Percentiles rank a stretch among this genome's conserved stretches.
Evolutionary conservation across 2,329 filamentous ascomycete genomes (phyloP).

Genomic region (Fusarium sp.): DNA sequence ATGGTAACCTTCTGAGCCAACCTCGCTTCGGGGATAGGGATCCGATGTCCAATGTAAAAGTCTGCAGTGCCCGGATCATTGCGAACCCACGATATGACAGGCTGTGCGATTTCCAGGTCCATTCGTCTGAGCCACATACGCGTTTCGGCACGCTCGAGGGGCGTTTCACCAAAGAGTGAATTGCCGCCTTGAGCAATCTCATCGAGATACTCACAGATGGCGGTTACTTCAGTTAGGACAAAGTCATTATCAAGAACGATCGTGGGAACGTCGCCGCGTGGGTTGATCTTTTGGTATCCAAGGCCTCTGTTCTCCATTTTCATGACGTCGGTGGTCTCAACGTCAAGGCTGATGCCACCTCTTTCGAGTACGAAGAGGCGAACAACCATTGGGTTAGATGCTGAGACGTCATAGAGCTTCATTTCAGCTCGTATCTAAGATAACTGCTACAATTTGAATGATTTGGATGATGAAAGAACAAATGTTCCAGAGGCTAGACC

Average conservation of each 20-base stretch:
- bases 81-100: not conserved
- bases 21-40: not conserved
- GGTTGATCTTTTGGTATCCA: slow-evolving; percentile 13
- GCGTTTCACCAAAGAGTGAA: not conserved
- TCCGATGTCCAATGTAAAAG: slow-evolving; percentile 2
- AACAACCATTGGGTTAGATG: slow-evolving; percentile 9
- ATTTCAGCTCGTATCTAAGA: not conserved
- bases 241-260: not conserved
- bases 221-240: slow-evolving; percentile 1
- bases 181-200: not conserved
- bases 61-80: not conserved
- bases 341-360: slow-evolving; percentile 2
- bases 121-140: slow-evolving; percentile 6
- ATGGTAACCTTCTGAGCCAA: not conserved
- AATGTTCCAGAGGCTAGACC: not conserved
- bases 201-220: slow-evolving; percentile 7
- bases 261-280: slow-evolving; percentile 1
- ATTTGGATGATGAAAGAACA: not conserved
- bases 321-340: slow-evolving; percentile 16
- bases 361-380: slow-evolving; percentile 29
- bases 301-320: slow-evolving; percentile 15
- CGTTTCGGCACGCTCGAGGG: not conserved
- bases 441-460: fast-evolving
- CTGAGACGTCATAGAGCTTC: slow-evolving; percentile 16
- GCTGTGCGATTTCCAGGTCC: slow-evolving; percentile 5